These are phyloP conservation scores for Suillus placidus DNA, from an alignment of 768 basidiomycete genomes.

Conservation along the genomic window DNA sequence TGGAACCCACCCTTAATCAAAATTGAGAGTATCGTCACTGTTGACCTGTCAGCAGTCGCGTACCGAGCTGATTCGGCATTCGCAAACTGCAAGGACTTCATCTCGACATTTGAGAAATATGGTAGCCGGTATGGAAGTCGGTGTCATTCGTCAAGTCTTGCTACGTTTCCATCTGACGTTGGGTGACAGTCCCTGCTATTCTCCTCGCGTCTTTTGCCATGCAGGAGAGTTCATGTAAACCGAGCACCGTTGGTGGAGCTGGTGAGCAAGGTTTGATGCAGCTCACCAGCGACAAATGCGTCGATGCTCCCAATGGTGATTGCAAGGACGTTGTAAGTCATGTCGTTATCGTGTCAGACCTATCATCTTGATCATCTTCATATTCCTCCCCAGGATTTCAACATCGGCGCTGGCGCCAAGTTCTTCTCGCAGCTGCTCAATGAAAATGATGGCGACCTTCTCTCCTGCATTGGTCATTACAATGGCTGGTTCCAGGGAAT, in stretches of 20 bases:
- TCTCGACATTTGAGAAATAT: constrained; percentile 61
- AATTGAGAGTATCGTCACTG: constrained; percentile 52
- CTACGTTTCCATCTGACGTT: constrained; percentile 1
- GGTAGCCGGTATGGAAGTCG: constrained; percentile 46
- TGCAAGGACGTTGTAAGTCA: constrained; percentile 43
- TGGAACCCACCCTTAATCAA: constrained; percentile 74
- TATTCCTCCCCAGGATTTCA: constrained; percentile 54
- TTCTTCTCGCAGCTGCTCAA: constrained; percentile 56
- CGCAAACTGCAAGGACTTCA: constrained; percentile 53
- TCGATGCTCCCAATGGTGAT: constrained; percentile 47
- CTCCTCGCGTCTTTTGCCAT: constrained; percentile 85
- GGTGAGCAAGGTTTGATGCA: constrained; percentile 92
- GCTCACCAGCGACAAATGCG: constrained; percentile 78
- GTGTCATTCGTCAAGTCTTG: constrained; percentile 22
- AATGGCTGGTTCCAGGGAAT: constrained; percentile 69
- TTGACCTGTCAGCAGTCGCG: constrained; percentile 50
- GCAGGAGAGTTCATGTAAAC: constrained; percentile 83
- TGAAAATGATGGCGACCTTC: constrained; percentile 52
- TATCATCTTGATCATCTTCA: constrained; percentile 1
- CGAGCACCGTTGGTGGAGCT: constrained; percentile 64
- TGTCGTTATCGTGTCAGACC: constrained; percentile 1
- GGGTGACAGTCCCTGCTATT: constrained; percentile 61
- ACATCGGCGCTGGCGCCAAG: constrained; percentile 65
- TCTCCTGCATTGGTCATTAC: constrained; percentile 68
- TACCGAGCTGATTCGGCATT: constrained; percentile 57